Evolutionary conservation across 225 moss, liverwort and hornwort genomes (phyloP), one percentile per base, ranked within the genome.

Genomic region (Neckera pumila): DNA sequence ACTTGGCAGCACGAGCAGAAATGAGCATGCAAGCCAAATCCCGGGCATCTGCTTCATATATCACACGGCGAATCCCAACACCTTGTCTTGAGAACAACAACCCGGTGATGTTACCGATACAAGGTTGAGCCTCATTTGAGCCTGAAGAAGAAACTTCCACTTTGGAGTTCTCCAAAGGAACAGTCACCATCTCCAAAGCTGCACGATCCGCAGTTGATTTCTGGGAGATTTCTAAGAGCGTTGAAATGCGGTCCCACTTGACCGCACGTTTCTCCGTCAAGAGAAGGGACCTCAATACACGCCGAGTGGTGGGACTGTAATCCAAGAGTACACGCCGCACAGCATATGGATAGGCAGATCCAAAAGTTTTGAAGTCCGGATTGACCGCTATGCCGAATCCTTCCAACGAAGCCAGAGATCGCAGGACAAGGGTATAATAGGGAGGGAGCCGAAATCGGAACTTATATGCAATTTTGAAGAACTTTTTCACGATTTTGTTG

Each of bases 361-460:
- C 93, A 85, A 97, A 99, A 16, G 96, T 95, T 87, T 99, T 99
- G 91, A 96, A 96, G 58, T 93, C 84, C 11, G 98, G 98, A 84
- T 99, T 93, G 27, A 95, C 97, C 36, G 95, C 93, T 58, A 99
- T 79, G 34, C 97, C 97, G 43, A 99, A 95, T 40, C 98, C 98
- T 92, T 99, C 98, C 67, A 99, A 91, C 16, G 97, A 99, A 45
- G 94, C 96, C 79, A 99, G 89, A 43, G 98, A 96, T 51, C 97
- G 95, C 60, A 99, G 95, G 71, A 99, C 96, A 59, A 99, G 88
- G 13, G 98, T 97, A 82, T 96, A 99, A 86, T 97, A 99, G 5
- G 97, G 88, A 51, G 98, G 98, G 40, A 99, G 89, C 66, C 96
- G 96, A 66, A 99, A 97, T 47, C 97, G 95, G 65, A 99, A 99